These are phyloP conservation scores for Hypoxylon sp. DNA, from an alignment of 2,329 filamentous ascomycete genomes.

Conservation along the genomic window DNA sequence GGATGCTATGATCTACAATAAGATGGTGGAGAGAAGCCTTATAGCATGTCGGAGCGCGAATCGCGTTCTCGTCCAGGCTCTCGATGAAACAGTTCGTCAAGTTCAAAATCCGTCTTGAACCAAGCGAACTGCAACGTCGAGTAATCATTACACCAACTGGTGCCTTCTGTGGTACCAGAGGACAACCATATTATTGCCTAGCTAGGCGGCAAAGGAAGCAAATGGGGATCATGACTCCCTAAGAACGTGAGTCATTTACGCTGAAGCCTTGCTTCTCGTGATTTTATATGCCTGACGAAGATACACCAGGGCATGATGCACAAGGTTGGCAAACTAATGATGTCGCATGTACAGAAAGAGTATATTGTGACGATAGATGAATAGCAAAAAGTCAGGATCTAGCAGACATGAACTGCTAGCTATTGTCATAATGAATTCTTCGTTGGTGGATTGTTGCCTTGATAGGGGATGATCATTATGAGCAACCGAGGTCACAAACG, in stretches of 20 bases:
- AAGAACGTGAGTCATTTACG: conserved; percentile 3
- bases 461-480: background rate
- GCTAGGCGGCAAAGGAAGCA: conserved; percentile 2
- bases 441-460: conserved; percentile 12
- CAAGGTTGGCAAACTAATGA: conserved; percentile 3
- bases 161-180: background rate
- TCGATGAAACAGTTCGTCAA: conserved; percentile 56
- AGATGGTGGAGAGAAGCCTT: conserved; percentile 60
- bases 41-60: conserved; percentile 61
- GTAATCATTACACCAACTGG: background rate
- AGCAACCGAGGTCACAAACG: conserved; percentile 5
- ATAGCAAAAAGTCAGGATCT: conserved; percentile 8
- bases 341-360: background rate
- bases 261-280: conserved; percentile 8
- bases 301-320: conserved; percentile 9
- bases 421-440: conserved; percentile 5
- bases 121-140: background rate
- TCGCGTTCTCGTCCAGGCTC: conserved; percentile 58
- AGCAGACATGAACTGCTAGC: conserved; percentile 7
- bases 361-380: background rate
- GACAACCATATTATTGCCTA: conserved; percentile 1
- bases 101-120: conserved; percentile 49
- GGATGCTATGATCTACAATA: conserved; percentile 59
- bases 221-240: background rate
- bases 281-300: background rate